Conservation (phyloP, 345 rosid species). For the Mallotus nudiflorus region DNA sequence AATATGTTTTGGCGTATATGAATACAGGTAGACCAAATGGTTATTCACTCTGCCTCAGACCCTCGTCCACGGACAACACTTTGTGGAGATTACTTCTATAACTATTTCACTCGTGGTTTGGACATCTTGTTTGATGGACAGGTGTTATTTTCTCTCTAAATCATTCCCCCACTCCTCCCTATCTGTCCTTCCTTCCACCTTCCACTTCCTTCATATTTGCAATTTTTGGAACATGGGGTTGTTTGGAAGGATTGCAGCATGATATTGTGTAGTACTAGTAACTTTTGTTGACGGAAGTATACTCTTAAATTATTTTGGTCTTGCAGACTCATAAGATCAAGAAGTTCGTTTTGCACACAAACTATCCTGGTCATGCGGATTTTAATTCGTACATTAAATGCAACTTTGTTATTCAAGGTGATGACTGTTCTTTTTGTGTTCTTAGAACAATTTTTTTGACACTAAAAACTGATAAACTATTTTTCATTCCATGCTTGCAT, state of each 20-base stretch:
- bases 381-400: constrained; percentile 94
- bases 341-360: constrained; percentile 93
- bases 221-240: neutral
- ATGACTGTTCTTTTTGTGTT: constrained; percentile 23
- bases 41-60: constrained; percentile 90
- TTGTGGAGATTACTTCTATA: constrained; percentile 95
- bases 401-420: constrained; percentile 77
- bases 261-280: neutral
- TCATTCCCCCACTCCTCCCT: neutral
- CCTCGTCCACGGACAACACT: constrained; percentile 79
- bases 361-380: constrained; percentile 98
- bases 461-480: constrained; percentile 8
- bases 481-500: constrained; percentile 34
- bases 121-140: constrained; percentile 96
- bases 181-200: neutral
- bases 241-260: neutral
- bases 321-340: constrained; percentile 87
- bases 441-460: constrained; percentile 2
- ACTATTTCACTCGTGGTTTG: constrained; percentile 91
- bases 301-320: constrained; percentile 17
- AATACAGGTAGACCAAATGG: constrained; percentile 94
- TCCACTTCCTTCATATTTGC: neutral
- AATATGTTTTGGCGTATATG: constrained; percentile 5
- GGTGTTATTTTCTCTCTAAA: constrained; percentile 38
- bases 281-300: neutral